These are phyloP conservation scores for Coemansia erecta DNA, from an alignment of 192 early-diverging fungal genomes.

Conservation along the genomic window DNA sequence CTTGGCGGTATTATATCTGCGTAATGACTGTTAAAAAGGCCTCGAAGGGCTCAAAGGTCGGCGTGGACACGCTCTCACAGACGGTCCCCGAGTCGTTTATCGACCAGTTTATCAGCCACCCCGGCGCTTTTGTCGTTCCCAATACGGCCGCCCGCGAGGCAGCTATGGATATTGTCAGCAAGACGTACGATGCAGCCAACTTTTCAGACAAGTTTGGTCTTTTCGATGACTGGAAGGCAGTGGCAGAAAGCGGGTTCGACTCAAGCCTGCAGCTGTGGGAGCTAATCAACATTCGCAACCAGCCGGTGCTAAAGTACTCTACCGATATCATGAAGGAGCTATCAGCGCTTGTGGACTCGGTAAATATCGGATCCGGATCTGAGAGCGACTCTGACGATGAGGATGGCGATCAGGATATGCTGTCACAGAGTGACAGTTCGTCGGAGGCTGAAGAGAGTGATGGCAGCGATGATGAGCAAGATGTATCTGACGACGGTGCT, in stretches of 20 bases:
- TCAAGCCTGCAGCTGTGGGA: conserved; percentile 87
- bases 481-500: conserved; percentile 5
- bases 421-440: conserved; percentile 13
- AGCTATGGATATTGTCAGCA: conserved; percentile 44
- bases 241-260: conserved; percentile 41
- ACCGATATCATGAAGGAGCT: conserved; percentile 50
- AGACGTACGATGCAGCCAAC: conserved; percentile 48
- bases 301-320: conserved; percentile 70
- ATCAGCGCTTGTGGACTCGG: conserved; percentile 52
- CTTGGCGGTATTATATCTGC: too few species aligned
- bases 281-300: conserved; percentile 83
- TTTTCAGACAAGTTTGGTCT: conserved; percentile 43
- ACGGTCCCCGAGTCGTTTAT: conserved; percentile 44
- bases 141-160: conserved; percentile 24
- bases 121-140: conserved; percentile 42
- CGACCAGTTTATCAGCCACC: conserved; percentile 26
- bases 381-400: conserved; percentile 46
- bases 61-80: conserved; percentile 10
- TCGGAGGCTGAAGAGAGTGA: conserved; percentile 41
- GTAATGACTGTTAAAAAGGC: neutral
- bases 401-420: conserved; percentile 1
- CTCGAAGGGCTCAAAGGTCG: neutral
- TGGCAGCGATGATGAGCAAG: conserved; percentile 33
- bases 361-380: conserved; percentile 25
- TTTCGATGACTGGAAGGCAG: conserved; percentile 43